Base-by-base conservation (phyloP, 345 rosid species). In the Aegle marmelos region DNA sequence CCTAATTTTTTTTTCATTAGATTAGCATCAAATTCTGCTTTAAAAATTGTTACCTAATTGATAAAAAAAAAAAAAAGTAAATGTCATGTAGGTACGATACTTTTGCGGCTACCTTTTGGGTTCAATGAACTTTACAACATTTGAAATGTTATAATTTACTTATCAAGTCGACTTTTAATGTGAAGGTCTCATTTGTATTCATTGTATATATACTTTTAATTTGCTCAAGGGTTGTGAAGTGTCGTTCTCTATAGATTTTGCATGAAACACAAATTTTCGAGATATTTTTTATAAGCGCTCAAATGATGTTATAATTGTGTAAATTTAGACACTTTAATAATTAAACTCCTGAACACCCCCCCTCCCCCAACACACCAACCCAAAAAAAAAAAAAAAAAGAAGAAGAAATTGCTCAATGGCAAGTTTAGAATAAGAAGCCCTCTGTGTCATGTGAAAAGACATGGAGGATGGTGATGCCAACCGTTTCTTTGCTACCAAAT, bases 101-200 rank as follows among this genome's bases (percentile, higher is more conserved):
- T 22, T 22, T 61, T 74, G 68, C 24, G 68, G 68, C 68, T 31
- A 31, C 24, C 7, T 31, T 30, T 48, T 75, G 41, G 58, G 58
- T 69, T 68, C 24, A 48, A 24, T 71, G 58, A 74, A 78, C 70
- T 34, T 19, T 69, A 2, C 21, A 37, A 78, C 76, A 76, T n/a
- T 63, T 45, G 2, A 13, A 1, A 45, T 13, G 17, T 45, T 45
- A 45, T 45, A 45, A 37, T 36, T 76, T 17, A 22, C 24, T 24
- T 75, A 37, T 27, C 41, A 63, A 76, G 77, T 80, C 77, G 65
- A 39, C 33, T 25, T 25, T 59, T 73, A 25, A 58, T 21, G 24
- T n/a, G 34, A 2, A 6, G 48, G 48, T n/a, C 57, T 57, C 53
- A 59, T 64, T 76, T 50, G 45, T 19, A 64, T 75, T 28, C 62